Evolutionary conservation across 2,329 filamentous ascomycete species (phyloP), one percentile per base, ranked within the genome.

Genomic region (Phyllosticta paracitricarpa): DNA sequence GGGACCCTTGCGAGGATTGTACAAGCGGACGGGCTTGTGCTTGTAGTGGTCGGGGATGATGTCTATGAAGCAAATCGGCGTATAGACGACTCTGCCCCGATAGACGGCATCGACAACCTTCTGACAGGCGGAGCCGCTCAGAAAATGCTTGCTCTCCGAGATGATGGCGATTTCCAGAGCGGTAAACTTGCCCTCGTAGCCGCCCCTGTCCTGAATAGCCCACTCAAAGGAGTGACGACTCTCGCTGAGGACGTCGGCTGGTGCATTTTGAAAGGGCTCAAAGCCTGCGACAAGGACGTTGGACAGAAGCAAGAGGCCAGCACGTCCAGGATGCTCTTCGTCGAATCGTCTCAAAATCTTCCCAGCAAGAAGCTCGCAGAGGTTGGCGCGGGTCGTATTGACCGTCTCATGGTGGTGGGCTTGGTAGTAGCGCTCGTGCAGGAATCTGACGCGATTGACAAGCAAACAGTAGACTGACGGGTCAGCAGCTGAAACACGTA

Each of bases 31-130:
- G 2, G 89, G 89, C 66, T 89, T 89, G 68, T 88, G 83, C 75
- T 94, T 94, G 78, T 94, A 95, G 67, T 88, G 85, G 71, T 94
- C 90, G 0, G 90, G 89, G 56, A 95, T 84, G 62, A 95, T 88
- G 72, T 94, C 88, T 71, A 93, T 84, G 70, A 90, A 91, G 0
- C 86, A 85, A 0, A 86, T 89, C 0, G 90, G 90, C 1, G 89
- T 93, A 70, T 94, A 94, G 40, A 91, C 86, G 63, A 95, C 83
- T 35, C 88, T 82, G 4, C 90, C 90, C 51, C 87, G 84, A 69
- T 93, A 94, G 54, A 95, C 91, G 56, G 89, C 89, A 66, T 89
- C 84, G 30, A 94, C 87, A 22, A 95, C 88, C 73, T 88, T 89
- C 70, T 92, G 88, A 64, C 88, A 92, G 2, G 89, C 87, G 0